Conservation (phyloP, 225 moss, liverwort and hornwort genomes). For the Pleurozium schreberi region DNA sequence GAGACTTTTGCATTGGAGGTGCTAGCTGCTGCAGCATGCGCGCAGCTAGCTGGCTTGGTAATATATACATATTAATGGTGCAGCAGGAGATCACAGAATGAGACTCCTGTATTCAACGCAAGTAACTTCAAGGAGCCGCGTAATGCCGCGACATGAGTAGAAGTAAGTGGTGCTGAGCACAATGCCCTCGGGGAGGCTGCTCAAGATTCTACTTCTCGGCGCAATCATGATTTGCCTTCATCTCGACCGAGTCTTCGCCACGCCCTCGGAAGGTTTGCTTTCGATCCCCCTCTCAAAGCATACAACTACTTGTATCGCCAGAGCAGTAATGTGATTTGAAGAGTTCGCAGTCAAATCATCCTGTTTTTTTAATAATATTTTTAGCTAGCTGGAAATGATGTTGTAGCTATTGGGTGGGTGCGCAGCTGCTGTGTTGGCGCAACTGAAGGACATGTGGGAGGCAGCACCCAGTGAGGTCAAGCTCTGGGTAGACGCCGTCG, state of each 20-base stretch:
- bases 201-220: background rate
- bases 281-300: background rate
- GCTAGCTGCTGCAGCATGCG: background rate
- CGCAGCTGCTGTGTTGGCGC: constrained; percentile 28
- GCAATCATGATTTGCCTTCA: constrained; percentile 9
- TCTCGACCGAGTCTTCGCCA: constrained; percentile 2
- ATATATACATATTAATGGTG: background rate
- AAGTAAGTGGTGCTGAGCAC: constrained; percentile 2
- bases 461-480: constrained; percentile 12
- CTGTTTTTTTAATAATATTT: background rate
- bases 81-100: background rate
- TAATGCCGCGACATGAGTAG: background rate
- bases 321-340: background rate
- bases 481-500: constrained; percentile 30
- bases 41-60: background rate
- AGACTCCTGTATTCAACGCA: background rate
- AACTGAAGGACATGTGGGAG: constrained; percentile 32
- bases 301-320: background rate
- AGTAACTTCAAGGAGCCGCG: background rate
- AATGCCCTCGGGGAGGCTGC: constrained; percentile 7
- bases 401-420: background rate
- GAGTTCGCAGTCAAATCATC: background rate
- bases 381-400: background rate
- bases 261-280: constrained; percentile 19
- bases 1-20: background rate